Percentiles rank a stretch among this genome's conserved stretches.
phyloP scores from a whole-genome alignment of 2,329 filamentous ascomycete genomes.

The Aspergillus latus region DNA sequence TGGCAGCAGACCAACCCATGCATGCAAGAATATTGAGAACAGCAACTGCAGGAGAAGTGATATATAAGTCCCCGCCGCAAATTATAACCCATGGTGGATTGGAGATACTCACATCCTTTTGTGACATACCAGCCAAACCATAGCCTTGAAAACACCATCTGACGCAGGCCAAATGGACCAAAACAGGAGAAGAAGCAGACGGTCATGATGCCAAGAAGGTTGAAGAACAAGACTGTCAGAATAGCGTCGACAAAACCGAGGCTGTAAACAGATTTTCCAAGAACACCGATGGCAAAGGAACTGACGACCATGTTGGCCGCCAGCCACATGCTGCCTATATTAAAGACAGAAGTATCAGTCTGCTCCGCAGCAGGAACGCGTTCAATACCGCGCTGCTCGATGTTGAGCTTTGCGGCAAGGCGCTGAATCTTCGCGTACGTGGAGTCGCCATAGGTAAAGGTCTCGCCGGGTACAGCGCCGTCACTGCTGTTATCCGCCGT shows the following conservation, averaged over 20 bases:
- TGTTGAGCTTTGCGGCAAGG: slow-evolving; percentile 62
- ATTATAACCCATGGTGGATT: background rate
- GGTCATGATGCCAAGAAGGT: slow-evolving; percentile 68
- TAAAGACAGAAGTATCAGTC: slow-evolving; percentile 63
- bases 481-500: slow-evolving; percentile 38
- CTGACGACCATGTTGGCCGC: slow-evolving; percentile 77
- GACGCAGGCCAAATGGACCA: slow-evolving; percentile 73
- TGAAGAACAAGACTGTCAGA: slow-evolving; percentile 72
- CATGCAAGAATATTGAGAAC: slow-evolving; percentile 70
- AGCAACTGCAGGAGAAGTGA: slow-evolving; percentile 52
- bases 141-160: slow-evolving; percentile 77
- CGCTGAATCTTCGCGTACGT: slow-evolving; percentile 61
- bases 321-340: slow-evolving; percentile 74
- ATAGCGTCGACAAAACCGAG: slow-evolving; percentile 73
- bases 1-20: slow-evolving; percentile 74
- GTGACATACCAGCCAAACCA: slow-evolving; percentile 73
- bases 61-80: slow-evolving; percentile 7
- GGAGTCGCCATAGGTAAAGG: slow-evolving; percentile 57
- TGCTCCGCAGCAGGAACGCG: slow-evolving; percentile 69
- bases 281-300: slow-evolving; percentile 72
- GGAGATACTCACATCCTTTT: slow-evolving; percentile 58
- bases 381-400: slow-evolving; percentile 75
- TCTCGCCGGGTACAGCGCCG: slow-evolving; percentile 58
- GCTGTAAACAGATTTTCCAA: slow-evolving; percentile 65
- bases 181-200: slow-evolving; percentile 78